These are phyloP conservation scores for Phytopythium sindhum DNA, from an alignment of 352 stramenopile species.

Conservation along the genomic window DNA sequence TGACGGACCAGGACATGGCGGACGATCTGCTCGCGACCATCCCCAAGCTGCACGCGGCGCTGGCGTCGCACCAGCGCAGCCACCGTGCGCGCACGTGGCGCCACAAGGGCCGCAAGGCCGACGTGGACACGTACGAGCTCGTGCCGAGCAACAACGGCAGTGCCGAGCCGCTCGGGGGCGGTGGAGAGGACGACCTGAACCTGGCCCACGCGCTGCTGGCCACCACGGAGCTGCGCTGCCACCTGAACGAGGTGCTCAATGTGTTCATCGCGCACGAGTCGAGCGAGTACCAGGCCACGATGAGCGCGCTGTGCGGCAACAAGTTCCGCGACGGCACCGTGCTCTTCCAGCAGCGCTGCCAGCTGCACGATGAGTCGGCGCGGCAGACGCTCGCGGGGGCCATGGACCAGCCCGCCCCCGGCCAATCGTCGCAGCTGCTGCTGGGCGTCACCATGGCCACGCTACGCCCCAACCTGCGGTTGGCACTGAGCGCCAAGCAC, in stretches of 20 bases:
- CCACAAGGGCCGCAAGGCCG: slow-evolving; percentile 39
- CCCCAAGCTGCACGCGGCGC: slow-evolving; percentile 37
- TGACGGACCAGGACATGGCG: slow-evolving; percentile 40
- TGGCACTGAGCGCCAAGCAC: slow-evolving; percentile 28
- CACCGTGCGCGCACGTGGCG: slow-evolving; percentile 32
- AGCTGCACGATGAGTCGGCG: slow-evolving; percentile 23
- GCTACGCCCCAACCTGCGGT: slow-evolving; percentile 27
- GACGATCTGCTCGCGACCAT: slow-evolving; percentile 40
- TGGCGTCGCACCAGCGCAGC: slow-evolving; percentile 21
- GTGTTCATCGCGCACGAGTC: slow-evolving; percentile 48
- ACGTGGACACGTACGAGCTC: slow-evolving; percentile 47
- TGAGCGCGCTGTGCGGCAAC: slow-evolving; percentile 35
- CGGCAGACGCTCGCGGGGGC: slow-evolving; percentile 17
- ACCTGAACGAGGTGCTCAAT: slow-evolving; percentile 66
- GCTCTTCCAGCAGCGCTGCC: slow-evolving; percentile 42
- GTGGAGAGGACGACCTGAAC: slow-evolving; percentile 40
- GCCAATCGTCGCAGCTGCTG: slow-evolving; percentile 22
- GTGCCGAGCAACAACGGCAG: slow-evolving; percentile 23
- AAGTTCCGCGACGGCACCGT: slow-evolving; percentile 38
- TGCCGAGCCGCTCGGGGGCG: neutral
- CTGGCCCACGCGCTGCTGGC: slow-evolving; percentile 47
- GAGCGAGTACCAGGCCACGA: slow-evolving; percentile 41
- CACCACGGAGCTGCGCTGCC: slow-evolving; percentile 46
- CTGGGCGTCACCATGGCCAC: slow-evolving; percentile 38
- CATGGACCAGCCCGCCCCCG: neutral